Base-by-base conservation (phyloP, 768 basidiomycete species). In the Suillus subaureus region DNA sequence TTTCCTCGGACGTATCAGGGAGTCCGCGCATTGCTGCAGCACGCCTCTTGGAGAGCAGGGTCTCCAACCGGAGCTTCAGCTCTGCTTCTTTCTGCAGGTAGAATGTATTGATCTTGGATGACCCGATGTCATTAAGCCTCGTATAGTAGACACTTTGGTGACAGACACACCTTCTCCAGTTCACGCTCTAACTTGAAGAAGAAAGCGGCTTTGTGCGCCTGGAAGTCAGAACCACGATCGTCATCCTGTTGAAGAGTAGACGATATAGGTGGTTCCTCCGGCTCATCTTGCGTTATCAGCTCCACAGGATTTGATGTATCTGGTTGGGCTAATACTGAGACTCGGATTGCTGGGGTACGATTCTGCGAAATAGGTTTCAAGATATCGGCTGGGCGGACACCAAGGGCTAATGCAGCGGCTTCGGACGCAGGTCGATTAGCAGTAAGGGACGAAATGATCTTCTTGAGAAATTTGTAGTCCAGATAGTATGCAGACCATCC, bases 181-280 rank as follows among this genome's bases (percentile, higher is more conserved):
- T 99, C 97, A 26, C 97, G 87, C 76, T 98, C 96, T 0, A 99
- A 86, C 76, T 96, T 99, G 85, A 97, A 99, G 83, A 99, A 99
- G 83, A 99, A 99, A 1, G 95, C 94, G 4, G 96, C 93, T 74
- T 96, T 94, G 81, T 97, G 94, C 16, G 96, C 94, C 72, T 92
- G 93, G 70, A 98, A 96, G 73, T 93, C 91, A 21, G 91, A 87
- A 1, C 93, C 90, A 64, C 93, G 81, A 70, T 90, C 90, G 37
- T 86, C 85, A 73, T 93, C 90, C 70, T 89, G 84, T 26, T 84
- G 83, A 6, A 87, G 82, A 12, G 83, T 79, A 42, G 89, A 82
- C 68, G 90, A 85, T 69, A 91, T 83, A 49, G 86, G 85, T 26
- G 89, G 84, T 66, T 79, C 80, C 35, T 76, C 81, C 51, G 81